phyloP scores from a whole-genome alignment of 2,329 filamentous ascomycete genomes.

The Aureobasidium sp. region DNA sequence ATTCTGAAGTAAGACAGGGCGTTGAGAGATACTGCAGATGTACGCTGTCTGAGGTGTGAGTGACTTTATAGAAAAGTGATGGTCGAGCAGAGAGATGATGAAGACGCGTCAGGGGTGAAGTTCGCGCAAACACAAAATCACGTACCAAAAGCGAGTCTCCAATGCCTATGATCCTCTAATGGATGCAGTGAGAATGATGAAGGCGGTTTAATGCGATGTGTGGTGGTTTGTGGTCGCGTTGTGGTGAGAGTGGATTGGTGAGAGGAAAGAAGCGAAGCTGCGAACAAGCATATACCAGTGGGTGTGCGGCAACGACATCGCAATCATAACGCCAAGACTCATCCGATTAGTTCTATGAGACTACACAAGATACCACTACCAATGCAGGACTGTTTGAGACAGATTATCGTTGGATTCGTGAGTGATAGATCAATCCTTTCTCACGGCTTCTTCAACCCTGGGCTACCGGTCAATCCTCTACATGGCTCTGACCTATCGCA shows the following conservation, averaged over 20 bases:
- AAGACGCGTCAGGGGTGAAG: background rate
- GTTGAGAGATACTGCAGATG: background rate
- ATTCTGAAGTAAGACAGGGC: background rate
- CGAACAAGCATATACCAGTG: background rate
- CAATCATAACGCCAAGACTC: background rate
- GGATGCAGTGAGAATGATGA: background rate
- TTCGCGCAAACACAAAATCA: background rate
- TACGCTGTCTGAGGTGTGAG: background rate
- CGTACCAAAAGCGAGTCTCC: background rate
- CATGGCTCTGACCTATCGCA: background rate
- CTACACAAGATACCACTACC: background rate
- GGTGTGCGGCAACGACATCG: background rate
- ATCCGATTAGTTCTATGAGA: background rate
- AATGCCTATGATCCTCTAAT: background rate
- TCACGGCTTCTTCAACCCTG: background rate
- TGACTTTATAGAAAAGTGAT: background rate
- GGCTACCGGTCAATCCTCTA: background rate
- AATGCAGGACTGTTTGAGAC: too few species aligned
- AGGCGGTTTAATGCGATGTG: too few species aligned
- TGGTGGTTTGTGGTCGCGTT: background rate
- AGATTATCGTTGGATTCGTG: background rate
- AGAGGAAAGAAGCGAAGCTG: background rate
- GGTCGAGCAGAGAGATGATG: background rate
- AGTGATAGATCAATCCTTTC: background rate
- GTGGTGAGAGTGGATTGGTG: background rate